phyloP scores from a whole-genome alignment of 2,329 filamentous ascomycete species.

The Curvularia spicifera region DNA sequence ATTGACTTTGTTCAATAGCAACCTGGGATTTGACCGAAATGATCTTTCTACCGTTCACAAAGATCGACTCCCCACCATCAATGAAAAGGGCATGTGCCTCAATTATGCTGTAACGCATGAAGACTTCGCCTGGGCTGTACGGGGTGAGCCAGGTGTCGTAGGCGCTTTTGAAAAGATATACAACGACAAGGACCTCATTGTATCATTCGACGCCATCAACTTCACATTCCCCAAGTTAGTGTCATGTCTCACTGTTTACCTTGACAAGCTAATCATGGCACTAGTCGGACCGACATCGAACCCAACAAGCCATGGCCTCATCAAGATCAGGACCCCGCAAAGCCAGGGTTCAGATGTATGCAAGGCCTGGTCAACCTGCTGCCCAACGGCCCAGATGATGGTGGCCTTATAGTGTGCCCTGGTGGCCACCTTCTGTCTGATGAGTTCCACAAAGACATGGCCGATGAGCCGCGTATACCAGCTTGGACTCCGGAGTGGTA shows the following conservation, averaged over 20 bases:
- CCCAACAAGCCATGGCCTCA: constrained; percentile 47
- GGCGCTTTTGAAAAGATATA: constrained; percentile 38
- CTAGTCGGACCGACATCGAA: constrained; percentile 36
- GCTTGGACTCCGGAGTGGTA: constrained; percentile 46
- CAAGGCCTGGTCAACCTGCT: constrained; percentile 59
- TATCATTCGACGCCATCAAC: constrained; percentile 51
- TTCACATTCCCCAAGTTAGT: constrained; percentile 35
- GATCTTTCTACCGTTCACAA: constrained; percentile 29
- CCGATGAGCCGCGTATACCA: constrained; percentile 37
- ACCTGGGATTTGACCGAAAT: constrained; percentile 30
- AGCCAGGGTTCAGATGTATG: constrained; percentile 59
- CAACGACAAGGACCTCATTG: constrained; percentile 47
- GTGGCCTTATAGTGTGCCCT: constrained; percentile 48
- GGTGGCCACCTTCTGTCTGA: constrained; percentile 42
- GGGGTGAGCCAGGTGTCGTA: constrained; percentile 51
- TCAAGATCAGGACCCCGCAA: constrained; percentile 33
- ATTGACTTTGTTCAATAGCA: constrained; percentile 4
- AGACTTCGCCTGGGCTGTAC: constrained; percentile 51
- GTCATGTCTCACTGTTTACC: neutral
- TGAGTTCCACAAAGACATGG: constrained; percentile 40
- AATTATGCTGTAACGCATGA: constrained; percentile 51
- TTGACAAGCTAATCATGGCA: neutral
- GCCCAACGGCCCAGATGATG: constrained; percentile 48
- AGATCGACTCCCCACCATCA: constrained; percentile 30
- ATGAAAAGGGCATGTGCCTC: constrained; percentile 31